Conservation (phyloP, 2,329 filamentous ascomycete genomes). For the Hymenoscyphus albidus region DNA sequence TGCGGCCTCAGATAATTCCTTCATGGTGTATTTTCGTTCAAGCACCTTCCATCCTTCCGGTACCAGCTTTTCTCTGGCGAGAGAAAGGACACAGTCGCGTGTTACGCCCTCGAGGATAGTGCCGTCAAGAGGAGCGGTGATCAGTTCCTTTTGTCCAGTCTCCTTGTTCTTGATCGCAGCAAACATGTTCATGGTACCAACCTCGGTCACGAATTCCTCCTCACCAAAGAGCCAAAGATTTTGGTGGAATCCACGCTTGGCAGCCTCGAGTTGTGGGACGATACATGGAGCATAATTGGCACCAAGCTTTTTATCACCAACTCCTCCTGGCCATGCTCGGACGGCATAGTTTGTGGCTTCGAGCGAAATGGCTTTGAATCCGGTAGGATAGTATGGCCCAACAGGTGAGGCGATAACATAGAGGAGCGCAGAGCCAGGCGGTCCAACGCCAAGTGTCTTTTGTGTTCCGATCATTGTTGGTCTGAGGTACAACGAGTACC, state of each 20-base stretch:
- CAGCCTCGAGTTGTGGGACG: constrained; percentile 89
- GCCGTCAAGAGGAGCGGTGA: constrained; percentile 94
- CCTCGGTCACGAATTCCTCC: constrained; percentile 94
- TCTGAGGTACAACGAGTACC: constrained; percentile 92
- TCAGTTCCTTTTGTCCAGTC: constrained; percentile 84
- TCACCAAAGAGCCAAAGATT: constrained; percentile 97
- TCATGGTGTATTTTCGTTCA: constrained; percentile 92
- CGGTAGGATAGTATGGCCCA: constrained; percentile 95
- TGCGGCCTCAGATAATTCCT: constrained; percentile 75
- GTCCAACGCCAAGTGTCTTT: constrained; percentile 83
- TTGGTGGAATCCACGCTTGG: constrained; percentile 90
- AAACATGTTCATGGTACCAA: constrained; percentile 99
- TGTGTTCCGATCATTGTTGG: constrained; percentile 98
- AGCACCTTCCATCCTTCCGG: constrained; percentile 84
- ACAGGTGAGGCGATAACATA: constrained; percentile 96
- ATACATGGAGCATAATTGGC: constrained; percentile 99
- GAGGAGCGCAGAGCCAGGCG: constrained; percentile 87
- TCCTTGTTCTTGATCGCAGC: constrained; percentile 78
- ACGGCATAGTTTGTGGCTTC: constrained; percentile 97
- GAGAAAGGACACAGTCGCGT: constrained; percentile 80
- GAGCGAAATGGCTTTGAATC: constrained; percentile 93
- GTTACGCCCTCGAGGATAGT: constrained; percentile 96
- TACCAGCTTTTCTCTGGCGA: constrained; percentile 77
- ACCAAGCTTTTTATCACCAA: constrained; percentile 96
- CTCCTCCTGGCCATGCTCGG: constrained; percentile 94